Percentiles rank a stretch among this genome's conserved stretches.
Conservation (phyloP, 1,284 basidiomycete genomes). For the Irpex lacteus region DNA sequence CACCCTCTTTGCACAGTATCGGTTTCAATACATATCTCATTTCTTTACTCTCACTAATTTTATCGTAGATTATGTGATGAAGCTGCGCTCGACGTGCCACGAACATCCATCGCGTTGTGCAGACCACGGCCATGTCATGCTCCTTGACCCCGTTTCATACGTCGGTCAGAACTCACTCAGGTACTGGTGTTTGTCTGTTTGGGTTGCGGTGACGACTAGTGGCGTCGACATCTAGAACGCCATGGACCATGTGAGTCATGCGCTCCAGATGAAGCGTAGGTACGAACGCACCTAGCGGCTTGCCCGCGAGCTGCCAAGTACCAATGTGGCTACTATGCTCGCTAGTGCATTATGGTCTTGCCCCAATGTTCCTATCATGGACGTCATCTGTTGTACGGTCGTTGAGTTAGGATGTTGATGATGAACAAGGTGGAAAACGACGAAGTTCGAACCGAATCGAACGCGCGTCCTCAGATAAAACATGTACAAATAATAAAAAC, state of each 20-base stretch:
- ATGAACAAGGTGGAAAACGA: too few relatives aligned
- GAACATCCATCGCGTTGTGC: not conserved
- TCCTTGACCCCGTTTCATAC: conserved; percentile 12
- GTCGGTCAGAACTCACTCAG: conserved; percentile 3
- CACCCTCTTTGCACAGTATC: not conserved
- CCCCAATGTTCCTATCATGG: too few relatives aligned
- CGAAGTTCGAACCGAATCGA: too few relatives aligned
- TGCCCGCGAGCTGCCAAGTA: not conserved
- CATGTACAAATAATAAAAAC: too few relatives aligned
- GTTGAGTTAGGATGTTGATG: too few relatives aligned
- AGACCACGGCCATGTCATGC: not conserved
- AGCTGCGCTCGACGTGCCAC: not conserved
- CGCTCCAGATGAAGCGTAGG: not conserved
- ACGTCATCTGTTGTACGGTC: too few relatives aligned
- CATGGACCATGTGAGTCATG: not conserved
- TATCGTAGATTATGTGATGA: not conserved
- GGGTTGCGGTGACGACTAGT: not conserved
- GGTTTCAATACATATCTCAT: not conserved
- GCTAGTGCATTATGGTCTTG: not conserved
- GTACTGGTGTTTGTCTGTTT: conserved; percentile 8
- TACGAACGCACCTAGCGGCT: not conserved
- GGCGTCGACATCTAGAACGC: conserved; percentile 1
- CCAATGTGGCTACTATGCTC: not conserved
- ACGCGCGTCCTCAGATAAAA: too few relatives aligned
- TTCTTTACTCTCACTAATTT: not conserved